phyloP scores from a whole-genome alignment of 2,329 filamentous ascomycete species.

The Aureobasidium sp. region DNA sequence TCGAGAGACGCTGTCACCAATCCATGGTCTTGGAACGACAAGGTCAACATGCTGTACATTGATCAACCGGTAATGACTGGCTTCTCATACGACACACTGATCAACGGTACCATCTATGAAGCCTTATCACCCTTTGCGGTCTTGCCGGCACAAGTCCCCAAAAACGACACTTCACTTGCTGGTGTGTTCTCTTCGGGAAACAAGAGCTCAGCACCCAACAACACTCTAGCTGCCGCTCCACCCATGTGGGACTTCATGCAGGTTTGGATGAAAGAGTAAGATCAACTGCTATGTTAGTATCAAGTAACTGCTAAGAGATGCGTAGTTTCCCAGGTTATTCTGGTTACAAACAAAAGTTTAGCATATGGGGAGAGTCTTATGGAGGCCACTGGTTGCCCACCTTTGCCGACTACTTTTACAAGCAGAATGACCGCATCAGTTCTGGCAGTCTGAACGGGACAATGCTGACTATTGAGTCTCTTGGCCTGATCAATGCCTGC shows the following conservation, averaged over 20 bases:
- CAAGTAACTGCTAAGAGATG: background rate
- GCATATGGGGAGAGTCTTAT: conserved; percentile 10
- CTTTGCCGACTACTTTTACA: conserved; percentile 46
- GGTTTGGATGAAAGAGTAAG: conserved; percentile 42
- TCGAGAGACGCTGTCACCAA: conserved; percentile 50
- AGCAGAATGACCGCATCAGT: conserved; percentile 64
- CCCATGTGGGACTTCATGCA: conserved; percentile 66
- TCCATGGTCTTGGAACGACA: conserved; percentile 48
- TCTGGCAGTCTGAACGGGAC: conserved; percentile 36
- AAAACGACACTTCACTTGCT: conserved; percentile 29
- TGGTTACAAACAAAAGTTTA: background rate
- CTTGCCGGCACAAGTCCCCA: conserved; percentile 21
- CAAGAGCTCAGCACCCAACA: conserved; percentile 27
- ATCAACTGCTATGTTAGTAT: rapidly evolving
- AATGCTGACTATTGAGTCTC: conserved; percentile 53
- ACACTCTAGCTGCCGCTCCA: conserved; percentile 52
- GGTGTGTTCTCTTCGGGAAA: conserved; percentile 28
- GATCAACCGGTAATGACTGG: conserved; percentile 45
- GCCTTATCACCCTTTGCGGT: conserved; percentile 23
- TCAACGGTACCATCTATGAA: conserved; percentile 64
- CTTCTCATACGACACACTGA: conserved; percentile 53
- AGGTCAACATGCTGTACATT: conserved; percentile 44
- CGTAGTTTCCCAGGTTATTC: background rate
- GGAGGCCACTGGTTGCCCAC: conserved; percentile 3
- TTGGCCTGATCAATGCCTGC: conserved; percentile 66